Evolutionary conservation across 352 stramenopile genomes (phyloP), one percentile per base, ranked within the genome.

Genomic region (Phytophthora parvispora): DNA sequence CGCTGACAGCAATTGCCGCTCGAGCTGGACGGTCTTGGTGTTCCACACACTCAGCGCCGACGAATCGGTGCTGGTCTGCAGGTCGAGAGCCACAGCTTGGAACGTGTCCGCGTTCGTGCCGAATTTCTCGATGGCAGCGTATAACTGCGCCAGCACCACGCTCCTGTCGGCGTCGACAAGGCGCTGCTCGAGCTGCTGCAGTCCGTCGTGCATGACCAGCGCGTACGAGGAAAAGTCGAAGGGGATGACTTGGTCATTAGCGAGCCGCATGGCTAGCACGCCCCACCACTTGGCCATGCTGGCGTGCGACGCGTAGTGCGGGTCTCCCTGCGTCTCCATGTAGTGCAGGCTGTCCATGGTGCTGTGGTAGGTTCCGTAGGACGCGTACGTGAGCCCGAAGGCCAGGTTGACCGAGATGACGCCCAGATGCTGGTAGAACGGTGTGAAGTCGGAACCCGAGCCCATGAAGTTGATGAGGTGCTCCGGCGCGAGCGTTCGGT

Each of bases 341-440:
- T 87, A 97, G 48, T 66, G 73, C 56, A 95, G 69, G 45, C 75
- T 93, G 72, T 97, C 91, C 77, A 95, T 97, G 22, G 90, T 80
- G 60, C 74, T 91, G 73, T 97, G 91, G 72, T 97, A 96, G 16
- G 78, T 73, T 22, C 89, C 89, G 74, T 96, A 95, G 1, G 48
- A 62, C 9, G 55, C 69, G 29, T 62, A 55, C 16, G 25, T 68
- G 22, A 73, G n/a, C 22, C 47, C 50, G 55, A 94, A 95, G 0
- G 47, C 73, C 60, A 97, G 68, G 61, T 95, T 87, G n/a, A 90
- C 77, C 12, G 77, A 92, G 31, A 87, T 80, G 59, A 96, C 91
- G 22, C 91, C 89, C 13, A 97, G 72, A 62, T 94, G 85, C 62
- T 93, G 81, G 56, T 96, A 83, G 72, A 97, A 97, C 3, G 83